Evolutionary conservation across 2,329 filamentous ascomycete species (phyloP).

Genomic region (Penicillium sp.): DNA sequence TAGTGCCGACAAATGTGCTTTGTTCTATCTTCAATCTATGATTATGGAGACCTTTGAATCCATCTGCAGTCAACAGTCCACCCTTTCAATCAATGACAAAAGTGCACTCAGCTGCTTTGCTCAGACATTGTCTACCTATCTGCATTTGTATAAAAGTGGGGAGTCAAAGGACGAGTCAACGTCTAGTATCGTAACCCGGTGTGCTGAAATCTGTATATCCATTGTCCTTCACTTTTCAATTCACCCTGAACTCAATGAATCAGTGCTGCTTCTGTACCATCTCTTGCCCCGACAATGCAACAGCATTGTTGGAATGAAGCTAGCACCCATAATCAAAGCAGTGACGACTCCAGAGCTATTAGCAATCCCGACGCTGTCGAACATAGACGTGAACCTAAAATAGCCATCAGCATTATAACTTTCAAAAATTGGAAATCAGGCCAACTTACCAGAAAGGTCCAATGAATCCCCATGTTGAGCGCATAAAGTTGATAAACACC

Average conservation of each 20-base stretch:
- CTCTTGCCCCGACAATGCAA: slow-evolving; percentile 26
- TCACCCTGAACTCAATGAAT: neutral
- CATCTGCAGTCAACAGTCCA: too few species aligned
- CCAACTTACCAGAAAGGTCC: slow-evolving; percentile 38
- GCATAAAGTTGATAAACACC: slow-evolving; percentile 59
- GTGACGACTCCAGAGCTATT: slow-evolving; percentile 28
- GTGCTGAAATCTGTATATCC: neutral
- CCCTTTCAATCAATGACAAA: neutral
- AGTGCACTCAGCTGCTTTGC: neutral
- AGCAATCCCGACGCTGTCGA: slow-evolving; percentile 32
- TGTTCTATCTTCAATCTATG: neutral
- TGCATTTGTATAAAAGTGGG: neutral
- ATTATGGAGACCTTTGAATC: neutral
- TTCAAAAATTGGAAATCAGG: neutral
- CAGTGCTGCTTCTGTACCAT: neutral
- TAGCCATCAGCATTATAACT: neutral
- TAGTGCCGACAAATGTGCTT: neutral
- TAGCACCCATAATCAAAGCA: slow-evolving; percentile 30
- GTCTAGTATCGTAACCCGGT: neutral
- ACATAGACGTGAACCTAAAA: slow-evolving; percentile 21
- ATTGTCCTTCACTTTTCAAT: neutral
- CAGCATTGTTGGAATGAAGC: slow-evolving; percentile 29
- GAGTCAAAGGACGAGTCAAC: neutral
- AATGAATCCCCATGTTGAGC: slow-evolving; percentile 39
- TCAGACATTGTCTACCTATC: neutral